phyloP scores from a whole-genome alignment of 208 protist species.

The Acanthamoeba lenticulata region DNA sequence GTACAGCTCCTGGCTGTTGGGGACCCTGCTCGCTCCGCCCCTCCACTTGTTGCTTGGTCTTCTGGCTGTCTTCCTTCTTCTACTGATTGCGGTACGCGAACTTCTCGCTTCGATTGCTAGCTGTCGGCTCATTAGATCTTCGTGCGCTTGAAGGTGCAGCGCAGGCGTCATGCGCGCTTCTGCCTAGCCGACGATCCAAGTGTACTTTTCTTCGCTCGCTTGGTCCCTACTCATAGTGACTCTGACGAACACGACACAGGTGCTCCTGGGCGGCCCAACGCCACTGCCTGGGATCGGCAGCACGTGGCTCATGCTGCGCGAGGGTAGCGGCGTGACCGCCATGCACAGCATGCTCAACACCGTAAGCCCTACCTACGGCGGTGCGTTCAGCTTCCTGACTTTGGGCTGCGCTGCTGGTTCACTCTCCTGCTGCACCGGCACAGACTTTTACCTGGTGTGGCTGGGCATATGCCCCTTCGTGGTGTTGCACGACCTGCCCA shows the following conservation, averaged over 20 bases:
- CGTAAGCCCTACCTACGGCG: background rate
- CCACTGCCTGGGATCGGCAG: constrained; percentile 5
- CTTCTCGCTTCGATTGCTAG: background rate
- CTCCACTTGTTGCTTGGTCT: no score
- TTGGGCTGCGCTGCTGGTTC: background rate
- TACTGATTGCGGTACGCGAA: no score
- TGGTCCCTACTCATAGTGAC: no score
- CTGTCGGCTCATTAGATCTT: background rate
- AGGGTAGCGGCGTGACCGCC: background rate
- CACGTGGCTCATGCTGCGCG: background rate
- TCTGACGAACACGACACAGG: background rate
- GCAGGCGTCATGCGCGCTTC: background rate
- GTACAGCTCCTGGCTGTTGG: no score
- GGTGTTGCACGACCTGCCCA: background rate
- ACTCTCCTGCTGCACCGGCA: background rate
- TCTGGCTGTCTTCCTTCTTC: no score
- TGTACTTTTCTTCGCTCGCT: background rate
- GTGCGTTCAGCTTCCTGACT: background rate
- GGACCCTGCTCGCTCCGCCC: no score
- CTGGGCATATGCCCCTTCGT: constrained; percentile 19
- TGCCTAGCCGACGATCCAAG: background rate
- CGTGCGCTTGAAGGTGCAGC: background rate
- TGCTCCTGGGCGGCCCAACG: background rate
- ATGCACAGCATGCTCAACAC: constrained; percentile 23
- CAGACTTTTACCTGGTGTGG: constrained; percentile 12